Evolutionary conservation across 2,329 filamentous ascomycete species (phyloP).

Genomic region (Pseudopyricularia cyperi): DNA sequence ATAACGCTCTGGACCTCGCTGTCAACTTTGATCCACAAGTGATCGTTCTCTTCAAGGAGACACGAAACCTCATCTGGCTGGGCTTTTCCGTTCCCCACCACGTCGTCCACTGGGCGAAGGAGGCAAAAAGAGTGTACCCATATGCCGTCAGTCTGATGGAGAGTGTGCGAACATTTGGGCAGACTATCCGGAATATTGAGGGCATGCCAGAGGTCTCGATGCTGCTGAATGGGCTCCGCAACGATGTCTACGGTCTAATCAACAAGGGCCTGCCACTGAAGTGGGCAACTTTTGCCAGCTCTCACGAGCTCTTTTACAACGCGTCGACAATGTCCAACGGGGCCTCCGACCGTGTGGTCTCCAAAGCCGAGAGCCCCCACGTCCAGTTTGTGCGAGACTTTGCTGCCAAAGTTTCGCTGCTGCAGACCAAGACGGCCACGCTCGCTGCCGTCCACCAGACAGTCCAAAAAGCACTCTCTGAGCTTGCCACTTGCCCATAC

Average conservation of each 20-base stretch:
- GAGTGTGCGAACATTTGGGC: conserved; percentile 84
- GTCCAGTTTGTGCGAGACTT: conserved; percentile 95
- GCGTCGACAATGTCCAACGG: conserved; percentile 43
- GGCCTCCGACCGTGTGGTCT: conserved; percentile 41
- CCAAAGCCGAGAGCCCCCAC: conserved; percentile 74
- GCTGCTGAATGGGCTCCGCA: conserved; percentile 80
- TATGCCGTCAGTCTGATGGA: conserved; percentile 98
- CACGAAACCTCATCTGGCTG: conserved; percentile 88
- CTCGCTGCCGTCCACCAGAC: conserved; percentile 69
- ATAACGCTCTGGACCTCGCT: conserved; percentile 73
- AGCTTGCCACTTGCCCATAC: conserved; percentile 77
- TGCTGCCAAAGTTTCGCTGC: conserved; percentile 68
- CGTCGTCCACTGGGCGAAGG: conserved; percentile 91
- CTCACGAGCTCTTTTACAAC: conserved; percentile 77
- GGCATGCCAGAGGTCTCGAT: conserved; percentile 81
- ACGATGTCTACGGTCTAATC: conserved; percentile 75
- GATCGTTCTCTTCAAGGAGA: conserved; percentile 97
- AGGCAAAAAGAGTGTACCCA: conserved; percentile 96
- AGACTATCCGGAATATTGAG: conserved; percentile 73
- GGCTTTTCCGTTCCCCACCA: conserved; percentile 89
- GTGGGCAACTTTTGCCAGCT: conserved; percentile 97
- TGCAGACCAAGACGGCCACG: conserved; percentile 77
- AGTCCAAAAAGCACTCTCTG: conserved; percentile 66
- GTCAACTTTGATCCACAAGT: conserved; percentile 98
- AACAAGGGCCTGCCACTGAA: conserved; percentile 77